These are phyloP conservation scores for Zalerion maritima DNA, from an alignment of 495 filamentous ascomycete species.

Conservation along the genomic window DNA sequence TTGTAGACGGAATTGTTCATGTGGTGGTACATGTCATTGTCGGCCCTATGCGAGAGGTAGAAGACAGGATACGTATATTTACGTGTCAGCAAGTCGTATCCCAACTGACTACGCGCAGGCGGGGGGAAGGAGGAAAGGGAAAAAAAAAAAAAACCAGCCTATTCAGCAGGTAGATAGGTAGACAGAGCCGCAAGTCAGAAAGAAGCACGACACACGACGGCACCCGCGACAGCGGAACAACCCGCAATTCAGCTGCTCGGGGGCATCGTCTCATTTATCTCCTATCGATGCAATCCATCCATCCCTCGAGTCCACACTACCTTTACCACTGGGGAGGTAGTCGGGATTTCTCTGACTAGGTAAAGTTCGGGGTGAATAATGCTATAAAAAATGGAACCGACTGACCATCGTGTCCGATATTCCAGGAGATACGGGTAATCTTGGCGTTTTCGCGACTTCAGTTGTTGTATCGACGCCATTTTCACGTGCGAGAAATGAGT, in stretches of 20 bases:
- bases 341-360: background rate
- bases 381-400: background rate
- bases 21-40: constrained; percentile 94
- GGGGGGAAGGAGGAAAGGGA: background rate
- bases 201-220: too few species aligned
- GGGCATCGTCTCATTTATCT: too few species aligned
- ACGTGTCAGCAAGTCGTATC: background rate
- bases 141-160: too few species aligned
- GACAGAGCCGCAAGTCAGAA: too few species aligned
- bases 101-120: too few species aligned
- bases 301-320: too few species aligned
- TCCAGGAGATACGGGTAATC: constrained; percentile 73
- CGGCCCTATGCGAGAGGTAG: constrained; percentile 53
- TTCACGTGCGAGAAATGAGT: too few species aligned
- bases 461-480: constrained; percentile 23
- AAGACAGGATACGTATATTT: constrained; percentile 1
- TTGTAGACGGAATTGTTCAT: constrained; percentile 77
- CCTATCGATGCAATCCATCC: too few species aligned
- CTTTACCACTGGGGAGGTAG: too few species aligned
- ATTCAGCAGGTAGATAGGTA: too few species aligned
- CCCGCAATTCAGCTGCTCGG: too few species aligned
- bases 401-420: constrained; percentile 80
- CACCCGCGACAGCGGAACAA: too few species aligned
- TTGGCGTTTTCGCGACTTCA: constrained; percentile 48
- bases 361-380: background rate